A percentile compares a stretch with the other conserved stretches of the same genome.
Conservation (phyloP, 495 filamentous ascomycete genomes). For the Chlorociboria aeruginascens region DNA sequence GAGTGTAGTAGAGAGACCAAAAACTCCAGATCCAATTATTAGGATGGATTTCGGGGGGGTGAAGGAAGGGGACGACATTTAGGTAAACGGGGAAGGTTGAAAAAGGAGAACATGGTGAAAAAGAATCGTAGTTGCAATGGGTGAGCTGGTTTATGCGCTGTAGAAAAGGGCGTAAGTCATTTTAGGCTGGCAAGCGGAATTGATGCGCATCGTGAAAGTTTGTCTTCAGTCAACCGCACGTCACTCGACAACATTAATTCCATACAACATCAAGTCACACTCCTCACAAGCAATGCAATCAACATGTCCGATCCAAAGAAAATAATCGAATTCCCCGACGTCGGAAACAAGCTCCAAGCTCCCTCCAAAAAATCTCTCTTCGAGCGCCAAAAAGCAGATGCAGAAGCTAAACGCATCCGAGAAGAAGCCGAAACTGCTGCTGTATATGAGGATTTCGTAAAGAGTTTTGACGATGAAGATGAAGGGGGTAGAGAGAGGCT, state of each 20-base stretch:
- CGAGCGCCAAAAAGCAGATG: conserved; percentile 85
- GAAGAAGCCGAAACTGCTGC: conserved; percentile 86
- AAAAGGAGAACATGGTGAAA: not conserved
- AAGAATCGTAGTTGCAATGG: not conserved
- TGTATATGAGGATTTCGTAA: conserved; percentile 82
- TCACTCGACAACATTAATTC: not conserved
- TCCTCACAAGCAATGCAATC: not conserved
- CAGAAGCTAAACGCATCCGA: conserved; percentile 77
- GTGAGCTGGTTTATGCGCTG: not conserved
- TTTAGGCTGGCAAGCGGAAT: not conserved
- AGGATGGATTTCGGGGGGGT: conserved; percentile 39
- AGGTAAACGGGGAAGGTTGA: not conserved
- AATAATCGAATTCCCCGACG: conserved; percentile 59
- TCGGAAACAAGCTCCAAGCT: conserved; percentile 70
- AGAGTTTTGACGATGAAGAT: conserved; percentile 72
- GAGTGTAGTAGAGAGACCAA: conserved; percentile 59
- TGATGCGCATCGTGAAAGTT: not conserved
- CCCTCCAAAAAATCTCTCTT: conserved; percentile 82
- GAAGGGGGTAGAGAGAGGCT: conserved; percentile 24
- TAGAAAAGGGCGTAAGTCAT: not conserved
- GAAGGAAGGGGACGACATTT: not conserved
- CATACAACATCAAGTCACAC: not conserved
- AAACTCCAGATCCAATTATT: conserved; percentile 68
- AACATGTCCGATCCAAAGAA: conserved; percentile 8
- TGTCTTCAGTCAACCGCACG: not conserved